phyloP scores from a whole-genome alignment of 805 yeast species.

The Lipomyces mesembrius region DNA sequence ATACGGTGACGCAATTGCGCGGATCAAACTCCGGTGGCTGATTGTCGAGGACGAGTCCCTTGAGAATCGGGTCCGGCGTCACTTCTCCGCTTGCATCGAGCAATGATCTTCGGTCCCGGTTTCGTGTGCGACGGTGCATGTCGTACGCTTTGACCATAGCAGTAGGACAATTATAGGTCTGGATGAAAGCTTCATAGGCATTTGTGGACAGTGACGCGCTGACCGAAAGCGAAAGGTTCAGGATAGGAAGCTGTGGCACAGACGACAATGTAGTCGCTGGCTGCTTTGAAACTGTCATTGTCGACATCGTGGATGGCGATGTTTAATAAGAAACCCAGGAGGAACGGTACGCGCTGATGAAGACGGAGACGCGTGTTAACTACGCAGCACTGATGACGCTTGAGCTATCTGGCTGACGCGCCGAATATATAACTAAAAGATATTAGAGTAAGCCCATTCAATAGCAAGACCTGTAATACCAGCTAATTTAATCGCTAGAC shows the following conservation, averaged over 20 bases:
- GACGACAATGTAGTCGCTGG: constrained; percentile 1
- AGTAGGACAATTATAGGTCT: constrained; percentile 17
- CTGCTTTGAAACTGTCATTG: constrained; percentile 4
- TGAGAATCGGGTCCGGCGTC: constrained; percentile 29
- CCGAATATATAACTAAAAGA: too few relatives aligned
- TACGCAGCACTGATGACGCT: too few relatives aligned
- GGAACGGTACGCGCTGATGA: too few relatives aligned
- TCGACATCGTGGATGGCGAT: neutral
- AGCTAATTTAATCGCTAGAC: too few relatives aligned
- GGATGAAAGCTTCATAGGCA: constrained; percentile 23
- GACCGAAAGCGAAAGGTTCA: neutral
- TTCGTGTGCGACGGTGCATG: constrained; percentile 28
- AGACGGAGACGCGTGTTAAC: too few relatives aligned
- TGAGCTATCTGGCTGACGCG: too few relatives aligned
- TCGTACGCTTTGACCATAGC: constrained; percentile 29
- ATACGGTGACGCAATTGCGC: constrained; percentile 32
- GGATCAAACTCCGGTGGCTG: constrained; percentile 34
- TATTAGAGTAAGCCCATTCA: too few relatives aligned
- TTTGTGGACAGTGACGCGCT: neutral
- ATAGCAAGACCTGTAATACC: too few relatives aligned
- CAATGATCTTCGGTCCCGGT: constrained; percentile 15
- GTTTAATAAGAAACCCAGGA: too few relatives aligned
- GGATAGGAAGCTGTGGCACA: neutral
- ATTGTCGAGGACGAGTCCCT: constrained; percentile 30
- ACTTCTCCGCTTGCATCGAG: constrained; percentile 18